These are phyloP conservation scores for Aquilaria yunnanensis DNA, from an alignment of 345 rosid species.

Conservation along the genomic window DNA sequence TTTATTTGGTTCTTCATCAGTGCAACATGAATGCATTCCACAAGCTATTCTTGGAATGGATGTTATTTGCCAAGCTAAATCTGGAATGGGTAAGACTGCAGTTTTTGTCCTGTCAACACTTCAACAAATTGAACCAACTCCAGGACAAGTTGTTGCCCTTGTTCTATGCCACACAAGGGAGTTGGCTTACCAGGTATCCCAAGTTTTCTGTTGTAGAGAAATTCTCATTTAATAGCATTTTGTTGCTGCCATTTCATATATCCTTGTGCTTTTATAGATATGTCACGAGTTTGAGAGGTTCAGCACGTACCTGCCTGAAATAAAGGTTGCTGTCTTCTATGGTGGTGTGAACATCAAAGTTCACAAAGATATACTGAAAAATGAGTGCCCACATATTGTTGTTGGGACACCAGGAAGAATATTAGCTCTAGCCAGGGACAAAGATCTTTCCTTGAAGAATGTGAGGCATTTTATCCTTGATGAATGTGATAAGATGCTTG, in stretches of 20 bases:
- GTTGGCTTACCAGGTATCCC: slow-evolving; percentile 88
- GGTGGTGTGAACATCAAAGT: slow-evolving; percentile 89
- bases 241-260: neutral
- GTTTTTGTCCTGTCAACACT: slow-evolving; percentile 86
- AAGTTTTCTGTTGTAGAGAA: neutral
- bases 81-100: slow-evolving; percentile 99
- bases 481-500: slow-evolving; percentile 99
- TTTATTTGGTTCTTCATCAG: slow-evolving; percentile 86
- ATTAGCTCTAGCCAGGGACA: slow-evolving; percentile 81
- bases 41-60: slow-evolving; percentile 99
- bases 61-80: slow-evolving; percentile 98
- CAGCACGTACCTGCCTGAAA: slow-evolving; percentile 88
- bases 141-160: slow-evolving; percentile 94
- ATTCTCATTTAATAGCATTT: neutral
- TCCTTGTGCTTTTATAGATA: slow-evolving; percentile 36
- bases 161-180: slow-evolving; percentile 94
- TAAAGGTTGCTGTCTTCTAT: slow-evolving; percentile 89
- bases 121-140: slow-evolving; percentile 86
- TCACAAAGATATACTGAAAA: slow-evolving; percentile 90
- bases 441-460: slow-evolving; percentile 94
- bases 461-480: slow-evolving; percentile 99
- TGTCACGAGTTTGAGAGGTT: slow-evolving; percentile 97
- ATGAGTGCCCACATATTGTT: slow-evolving; percentile 98
- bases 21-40: slow-evolving; percentile 99
- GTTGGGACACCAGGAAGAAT: slow-evolving; percentile 99